Conservation (phyloP, 116 monocot genomes). For the Iris pallida region DNA sequence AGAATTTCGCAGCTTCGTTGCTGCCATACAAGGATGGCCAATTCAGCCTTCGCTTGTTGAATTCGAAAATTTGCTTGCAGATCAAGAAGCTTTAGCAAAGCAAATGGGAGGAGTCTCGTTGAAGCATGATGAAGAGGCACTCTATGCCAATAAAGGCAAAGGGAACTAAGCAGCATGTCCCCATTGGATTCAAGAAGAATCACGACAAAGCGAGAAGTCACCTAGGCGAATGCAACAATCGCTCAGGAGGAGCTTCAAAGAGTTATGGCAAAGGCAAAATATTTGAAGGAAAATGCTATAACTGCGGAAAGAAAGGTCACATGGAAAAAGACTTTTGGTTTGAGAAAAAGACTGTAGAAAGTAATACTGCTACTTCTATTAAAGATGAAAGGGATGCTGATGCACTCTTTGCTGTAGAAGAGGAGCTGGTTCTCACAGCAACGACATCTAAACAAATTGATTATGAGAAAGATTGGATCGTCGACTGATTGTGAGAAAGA, state of each 20-base stretch:
- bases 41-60: no score
- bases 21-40: background rate
- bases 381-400: constrained; percentile 8
- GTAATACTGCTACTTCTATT: background rate
- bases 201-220: background rate
- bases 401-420: background rate
- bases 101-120: background rate
- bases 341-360: background rate
- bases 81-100: background rate
- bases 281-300: background rate
- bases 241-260: background rate
- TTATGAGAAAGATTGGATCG: background rate
- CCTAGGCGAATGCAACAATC: background rate
- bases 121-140: background rate
- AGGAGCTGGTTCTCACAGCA: background rate
- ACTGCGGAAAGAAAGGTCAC: no score
- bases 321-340: background rate
- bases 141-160: background rate
- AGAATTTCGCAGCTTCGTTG: background rate
- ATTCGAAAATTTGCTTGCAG: constrained; percentile 10
- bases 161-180: background rate
- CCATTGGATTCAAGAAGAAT: background rate
- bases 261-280: background rate
- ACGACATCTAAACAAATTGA: background rate
- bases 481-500: no score